Evolutionary conservation across 2,329 filamentous ascomycete genomes (phyloP).

Genomic region (Biscogniauxia mediterranea): DNA sequence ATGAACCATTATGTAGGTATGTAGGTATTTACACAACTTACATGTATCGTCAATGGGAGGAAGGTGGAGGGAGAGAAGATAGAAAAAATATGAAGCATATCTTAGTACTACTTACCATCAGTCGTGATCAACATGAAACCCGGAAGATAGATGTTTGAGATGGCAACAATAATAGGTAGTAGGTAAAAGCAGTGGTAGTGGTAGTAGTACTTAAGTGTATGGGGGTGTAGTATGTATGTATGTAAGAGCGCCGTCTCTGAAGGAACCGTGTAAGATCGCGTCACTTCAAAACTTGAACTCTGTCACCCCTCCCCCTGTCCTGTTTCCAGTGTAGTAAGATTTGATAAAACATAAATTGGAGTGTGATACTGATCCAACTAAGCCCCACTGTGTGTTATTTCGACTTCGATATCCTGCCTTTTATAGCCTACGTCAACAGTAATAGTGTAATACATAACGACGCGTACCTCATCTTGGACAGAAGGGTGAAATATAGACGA

Average conservation of each 20-base stretch:
- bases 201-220: no score
- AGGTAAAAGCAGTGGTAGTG: no score
- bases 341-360: background rate
- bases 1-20: background rate
- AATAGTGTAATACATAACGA: no score
- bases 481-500: no score
- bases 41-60: background rate
- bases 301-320: background rate
- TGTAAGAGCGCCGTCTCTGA: background rate
- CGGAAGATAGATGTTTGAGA: background rate
- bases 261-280: background rate
- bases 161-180: background rate
- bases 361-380: no score
- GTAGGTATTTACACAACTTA: background rate
- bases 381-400: no score
- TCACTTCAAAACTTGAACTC: background rate
- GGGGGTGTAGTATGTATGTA: no score
- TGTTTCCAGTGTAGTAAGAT: background rate
- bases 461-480: no score
- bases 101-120: background rate
- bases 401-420: no score
- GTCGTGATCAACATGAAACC: background rate
- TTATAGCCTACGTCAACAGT: slow-evolving; percentile 1
- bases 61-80: no score
- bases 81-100: background rate